A percentile compares a stretch with the other conserved stretches of the same genome.
These are phyloP conservation scores for Penicillium sp. DNA, from an alignment of 2,329 filamentous ascomycete species.

Conservation along the genomic window DNA sequence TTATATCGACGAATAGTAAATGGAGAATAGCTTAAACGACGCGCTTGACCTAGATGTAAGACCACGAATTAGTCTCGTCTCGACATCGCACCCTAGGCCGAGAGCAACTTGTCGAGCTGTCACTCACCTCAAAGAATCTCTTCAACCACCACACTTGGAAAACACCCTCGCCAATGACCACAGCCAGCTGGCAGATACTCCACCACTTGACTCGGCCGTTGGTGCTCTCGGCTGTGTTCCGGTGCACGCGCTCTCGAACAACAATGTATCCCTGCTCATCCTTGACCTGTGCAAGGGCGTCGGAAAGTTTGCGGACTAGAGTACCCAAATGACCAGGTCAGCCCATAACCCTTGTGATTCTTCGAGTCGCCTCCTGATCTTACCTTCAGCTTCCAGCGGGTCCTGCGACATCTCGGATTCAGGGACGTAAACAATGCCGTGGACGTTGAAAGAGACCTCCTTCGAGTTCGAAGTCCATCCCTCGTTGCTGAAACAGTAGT, in stretches of 20 bases:
- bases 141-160: slow-evolving; percentile 99
- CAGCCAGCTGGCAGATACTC: slow-evolving; percentile 92
- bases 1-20: slow-evolving; percentile 6
- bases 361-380: slow-evolving; percentile 20
- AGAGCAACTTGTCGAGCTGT: slow-evolving; percentile 1
- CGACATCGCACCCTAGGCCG: background rate
- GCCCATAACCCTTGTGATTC: background rate
- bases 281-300: slow-evolving; percentile 87
- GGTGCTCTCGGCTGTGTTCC: slow-evolving; percentile 98
- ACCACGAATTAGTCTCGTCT: slow-evolving; percentile 6
- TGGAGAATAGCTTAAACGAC: slow-evolving; percentile 38
- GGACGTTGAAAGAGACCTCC: slow-evolving; percentile 98
- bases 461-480: slow-evolving; percentile 95
- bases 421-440: slow-evolving; percentile 95
- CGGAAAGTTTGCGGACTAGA: slow-evolving; percentile 75
- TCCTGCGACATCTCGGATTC: slow-evolving; percentile 81
- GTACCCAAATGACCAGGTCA: slow-evolving; percentile 4
- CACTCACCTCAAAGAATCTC: slow-evolving; percentile 83
- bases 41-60: slow-evolving; percentile 43
- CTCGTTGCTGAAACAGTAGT: slow-evolving; percentile 99
- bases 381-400: slow-evolving; percentile 87
- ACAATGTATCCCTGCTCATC: slow-evolving; percentile 98
- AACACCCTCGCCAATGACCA: slow-evolving; percentile 85
- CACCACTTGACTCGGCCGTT: slow-evolving; percentile 99
- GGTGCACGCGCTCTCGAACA: slow-evolving; percentile 88